Evolutionary conservation across 2,329 filamentous ascomycete genomes (phyloP).

Genomic region (Ceratocystis huliohia): DNA sequence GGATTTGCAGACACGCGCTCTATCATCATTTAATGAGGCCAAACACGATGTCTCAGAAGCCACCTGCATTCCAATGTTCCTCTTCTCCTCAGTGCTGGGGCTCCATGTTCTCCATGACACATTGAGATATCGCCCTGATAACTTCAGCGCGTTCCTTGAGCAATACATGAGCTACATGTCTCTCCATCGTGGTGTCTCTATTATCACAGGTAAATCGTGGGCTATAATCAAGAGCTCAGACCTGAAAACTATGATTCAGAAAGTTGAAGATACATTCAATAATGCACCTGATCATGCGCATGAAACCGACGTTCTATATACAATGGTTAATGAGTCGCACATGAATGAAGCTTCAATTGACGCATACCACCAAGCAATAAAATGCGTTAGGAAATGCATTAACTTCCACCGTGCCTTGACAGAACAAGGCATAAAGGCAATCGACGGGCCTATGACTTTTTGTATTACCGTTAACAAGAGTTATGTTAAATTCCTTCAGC

Average conservation of each 20-base stretch:
- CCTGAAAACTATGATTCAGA: background rate
- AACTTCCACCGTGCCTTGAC: background rate
- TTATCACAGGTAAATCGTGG: background rate
- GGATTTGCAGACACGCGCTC: conserved; percentile 34
- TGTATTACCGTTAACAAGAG: conserved; percentile 17
- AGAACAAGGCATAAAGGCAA: background rate
- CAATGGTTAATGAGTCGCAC: background rate
- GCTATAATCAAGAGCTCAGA: background rate
- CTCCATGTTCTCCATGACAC: background rate
- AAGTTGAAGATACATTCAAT: background rate
- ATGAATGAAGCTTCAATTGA: background rate
- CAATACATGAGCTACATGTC: background rate
- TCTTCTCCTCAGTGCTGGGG: background rate
- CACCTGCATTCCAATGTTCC: background rate
- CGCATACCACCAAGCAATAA: background rate
- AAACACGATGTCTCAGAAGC: background rate
- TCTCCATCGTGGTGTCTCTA: background rate
- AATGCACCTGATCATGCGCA: background rate
- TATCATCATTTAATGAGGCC: conserved; percentile 23
- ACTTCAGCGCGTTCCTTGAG: background rate
- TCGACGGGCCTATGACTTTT: background rate
- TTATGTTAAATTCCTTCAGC: conserved; percentile 29
- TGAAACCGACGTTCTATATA: background rate
- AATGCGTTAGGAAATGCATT: background rate
- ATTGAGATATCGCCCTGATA: background rate